A percentile compares a stretch with the other conserved stretches of the same genome.
Conservation (phyloP, 495 filamentous ascomycete species). For the Acidomyces sp. region DNA sequence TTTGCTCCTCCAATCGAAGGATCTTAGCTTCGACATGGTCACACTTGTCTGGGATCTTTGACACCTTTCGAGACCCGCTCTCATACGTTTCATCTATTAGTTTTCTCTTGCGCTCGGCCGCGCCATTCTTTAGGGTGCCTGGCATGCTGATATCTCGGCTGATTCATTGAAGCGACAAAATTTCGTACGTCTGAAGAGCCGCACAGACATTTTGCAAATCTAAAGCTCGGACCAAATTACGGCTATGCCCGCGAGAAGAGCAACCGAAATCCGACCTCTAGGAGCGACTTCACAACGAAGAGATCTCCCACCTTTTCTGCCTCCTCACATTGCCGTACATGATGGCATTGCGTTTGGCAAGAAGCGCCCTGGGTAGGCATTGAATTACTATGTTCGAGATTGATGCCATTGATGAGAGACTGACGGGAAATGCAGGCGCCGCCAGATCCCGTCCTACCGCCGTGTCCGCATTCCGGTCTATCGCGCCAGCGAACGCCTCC, state of each 20-base stretch:
- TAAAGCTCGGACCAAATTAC: too few species aligned
- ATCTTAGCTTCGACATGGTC: constrained; percentile 40
- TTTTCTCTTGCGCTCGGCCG: constrained; percentile 9
- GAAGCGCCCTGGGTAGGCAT: constrained; percentile 82
- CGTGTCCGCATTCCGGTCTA: constrained; percentile 47
- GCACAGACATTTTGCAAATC: too few species aligned
- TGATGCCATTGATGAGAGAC: too few species aligned
- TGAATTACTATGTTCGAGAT: too few species aligned
- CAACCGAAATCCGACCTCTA: constrained; percentile 18
- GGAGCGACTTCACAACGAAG: constrained; percentile 17
- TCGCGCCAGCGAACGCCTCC: constrained; percentile 56
- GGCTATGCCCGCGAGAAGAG: too few species aligned
- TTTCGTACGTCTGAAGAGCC: neutral
- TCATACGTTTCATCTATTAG: constrained; percentile 26
- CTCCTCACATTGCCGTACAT: constrained; percentile 35
- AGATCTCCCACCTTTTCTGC: constrained; percentile 32
- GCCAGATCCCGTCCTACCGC: constrained; percentile 63
- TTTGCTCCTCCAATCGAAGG: constrained; percentile 57
- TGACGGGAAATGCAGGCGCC: constrained; percentile 75
- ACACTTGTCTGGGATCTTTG: constrained; percentile 30
- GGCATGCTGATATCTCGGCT: constrained; percentile 7
- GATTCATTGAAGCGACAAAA: neutral
- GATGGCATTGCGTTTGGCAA: constrained; percentile 94
- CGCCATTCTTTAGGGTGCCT: neutral
- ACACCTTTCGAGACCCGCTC: constrained; percentile 18